These are phyloP conservation scores for Penicillium chermesinum DNA, from an alignment of 495 filamentous ascomycete species.

Conservation along the genomic window DNA sequence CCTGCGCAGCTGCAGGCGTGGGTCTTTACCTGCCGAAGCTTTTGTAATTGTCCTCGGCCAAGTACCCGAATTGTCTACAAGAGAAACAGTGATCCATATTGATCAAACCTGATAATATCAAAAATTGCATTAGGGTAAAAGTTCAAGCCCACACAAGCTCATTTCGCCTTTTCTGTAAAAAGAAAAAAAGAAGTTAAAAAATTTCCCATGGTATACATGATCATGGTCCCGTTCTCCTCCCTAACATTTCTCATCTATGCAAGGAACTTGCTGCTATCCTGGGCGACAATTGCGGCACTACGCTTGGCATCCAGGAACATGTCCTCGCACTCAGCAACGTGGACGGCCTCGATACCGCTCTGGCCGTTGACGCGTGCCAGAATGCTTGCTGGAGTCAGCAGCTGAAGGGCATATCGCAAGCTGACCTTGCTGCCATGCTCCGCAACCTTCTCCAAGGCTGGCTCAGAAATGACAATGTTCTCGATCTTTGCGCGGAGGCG, in stretches of 20 bases:
- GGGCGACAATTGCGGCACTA: slow-evolving; percentile 66
- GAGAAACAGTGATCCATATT: background rate
- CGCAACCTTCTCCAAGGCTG: slow-evolving; percentile 77
- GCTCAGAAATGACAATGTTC: slow-evolving; percentile 69
- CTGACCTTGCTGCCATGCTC: slow-evolving; percentile 82
- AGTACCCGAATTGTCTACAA: background rate
- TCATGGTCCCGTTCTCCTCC: slow-evolving; percentile 19
- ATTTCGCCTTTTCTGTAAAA: slow-evolving; percentile 29
- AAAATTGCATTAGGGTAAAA: slow-evolving; percentile 26
- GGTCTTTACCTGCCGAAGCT: background rate
- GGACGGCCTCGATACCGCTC: slow-evolving; percentile 67
- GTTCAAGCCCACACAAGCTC: slow-evolving; percentile 13
- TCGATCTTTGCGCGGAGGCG: slow-evolving; percentile 76
- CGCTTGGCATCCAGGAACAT: slow-evolving; percentile 86
- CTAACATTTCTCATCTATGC: background rate
- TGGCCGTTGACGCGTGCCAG: slow-evolving; percentile 66
- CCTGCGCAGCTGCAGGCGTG: background rate
- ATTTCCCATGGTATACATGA: slow-evolving; percentile 26
- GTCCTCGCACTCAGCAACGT: slow-evolving; percentile 84
- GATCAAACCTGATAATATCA: slow-evolving; percentile 15
- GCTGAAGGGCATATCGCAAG: slow-evolving; percentile 85
- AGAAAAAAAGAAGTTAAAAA: slow-evolving; percentile 16
- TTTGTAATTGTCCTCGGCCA: slow-evolving; percentile 5
- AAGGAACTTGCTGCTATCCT: slow-evolving; percentile 57
- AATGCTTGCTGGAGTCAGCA: slow-evolving; percentile 81